These are phyloP conservation scores for Penicillium sumatraense DNA, from an alignment of 2,329 filamentous ascomycete species.

Conservation along the genomic window DNA sequence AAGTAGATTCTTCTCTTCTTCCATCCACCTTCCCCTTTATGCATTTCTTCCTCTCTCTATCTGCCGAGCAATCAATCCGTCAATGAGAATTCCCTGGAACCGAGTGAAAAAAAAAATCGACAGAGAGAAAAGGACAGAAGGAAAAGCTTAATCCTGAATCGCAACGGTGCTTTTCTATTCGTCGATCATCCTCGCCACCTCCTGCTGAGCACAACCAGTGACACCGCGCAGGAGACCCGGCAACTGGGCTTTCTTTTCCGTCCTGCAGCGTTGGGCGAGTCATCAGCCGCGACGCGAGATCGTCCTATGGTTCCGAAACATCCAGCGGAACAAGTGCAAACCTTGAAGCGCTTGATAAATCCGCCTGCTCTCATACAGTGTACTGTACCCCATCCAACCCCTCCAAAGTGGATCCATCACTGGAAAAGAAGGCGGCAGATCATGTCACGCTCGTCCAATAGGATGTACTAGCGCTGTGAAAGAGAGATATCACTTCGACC, in stretches of 20 bases:
- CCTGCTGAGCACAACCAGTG: slow-evolving; percentile 18
- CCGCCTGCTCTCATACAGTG: background rate
- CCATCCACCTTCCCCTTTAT: background rate
- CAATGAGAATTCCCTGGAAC: background rate
- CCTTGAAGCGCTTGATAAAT: background rate
- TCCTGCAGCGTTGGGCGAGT: slow-evolving; percentile 14
- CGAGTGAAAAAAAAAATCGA: background rate
- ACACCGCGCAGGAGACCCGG: slow-evolving; percentile 5
- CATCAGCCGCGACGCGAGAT: slow-evolving; percentile 13
- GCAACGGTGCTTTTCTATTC: slow-evolving; percentile 6
- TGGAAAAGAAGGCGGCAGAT: slow-evolving; percentile 4
- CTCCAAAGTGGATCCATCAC: background rate
- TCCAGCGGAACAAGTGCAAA: slow-evolving; percentile 11
- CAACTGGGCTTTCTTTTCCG: slow-evolving; percentile 1
- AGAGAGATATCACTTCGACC: background rate
- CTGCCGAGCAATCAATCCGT: background rate
- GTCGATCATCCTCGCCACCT: slow-evolving; percentile 13
- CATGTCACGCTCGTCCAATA: slow-evolving; percentile 1
- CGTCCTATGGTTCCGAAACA: slow-evolving; percentile 22
- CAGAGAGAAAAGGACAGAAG: slow-evolving; percentile 6
- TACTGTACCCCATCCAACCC: background rate
- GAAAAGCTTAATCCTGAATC: slow-evolving; percentile 15
- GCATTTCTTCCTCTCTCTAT: background rate
- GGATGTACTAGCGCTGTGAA: slow-evolving; percentile 1
- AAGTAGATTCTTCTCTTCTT: background rate